phyloP scores from a whole-genome alignment of 2,329 filamentous ascomycete species.

The Phaeoacremonium minimum region DNA sequence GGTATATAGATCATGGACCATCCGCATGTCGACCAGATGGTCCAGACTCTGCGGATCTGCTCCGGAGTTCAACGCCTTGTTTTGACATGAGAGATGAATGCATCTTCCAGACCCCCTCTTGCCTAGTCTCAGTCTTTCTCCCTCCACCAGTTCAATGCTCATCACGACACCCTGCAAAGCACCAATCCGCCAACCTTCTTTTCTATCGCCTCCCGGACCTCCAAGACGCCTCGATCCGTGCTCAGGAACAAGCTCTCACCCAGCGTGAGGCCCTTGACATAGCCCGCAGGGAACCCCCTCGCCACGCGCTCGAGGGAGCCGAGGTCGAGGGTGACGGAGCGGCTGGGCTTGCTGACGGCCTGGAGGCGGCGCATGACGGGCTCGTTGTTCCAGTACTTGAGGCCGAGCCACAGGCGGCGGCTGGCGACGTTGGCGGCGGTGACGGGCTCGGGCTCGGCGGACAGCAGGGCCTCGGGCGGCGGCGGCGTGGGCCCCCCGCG shows the following conservation, averaged over 20 bases:
- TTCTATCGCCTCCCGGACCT: constrained; percentile 77
- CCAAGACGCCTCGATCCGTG: constrained; percentile 74
- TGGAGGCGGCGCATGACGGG: constrained; percentile 68
- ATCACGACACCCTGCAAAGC: constrained; percentile 62
- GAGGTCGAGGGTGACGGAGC: constrained; percentile 63
- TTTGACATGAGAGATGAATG: no score
- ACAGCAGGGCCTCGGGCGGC: constrained; percentile 36
- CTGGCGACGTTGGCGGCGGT: constrained; percentile 68
- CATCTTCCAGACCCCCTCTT: no score
- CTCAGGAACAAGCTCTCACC: constrained; percentile 80
- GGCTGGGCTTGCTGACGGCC: constrained; percentile 69
- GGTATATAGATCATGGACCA: no score
- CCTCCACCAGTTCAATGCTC: not conserved
- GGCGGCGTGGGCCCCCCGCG: constrained; percentile 59
- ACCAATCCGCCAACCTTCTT: constrained; percentile 76
- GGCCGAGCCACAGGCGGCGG: constrained; percentile 77
- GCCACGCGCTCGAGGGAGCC: constrained; percentile 60
- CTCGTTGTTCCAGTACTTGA: constrained; percentile 84
- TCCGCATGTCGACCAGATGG: no score
- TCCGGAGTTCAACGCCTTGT: no score
- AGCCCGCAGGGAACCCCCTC: constrained; percentile 64
- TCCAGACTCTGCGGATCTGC: no score
- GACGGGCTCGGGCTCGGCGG: constrained; percentile 49
- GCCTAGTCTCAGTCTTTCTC: not conserved
- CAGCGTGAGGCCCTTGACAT: constrained; percentile 68